Conservation (phyloP, 2,329 filamentous ascomycete species). For the Bipolaris zeicola region DNA sequence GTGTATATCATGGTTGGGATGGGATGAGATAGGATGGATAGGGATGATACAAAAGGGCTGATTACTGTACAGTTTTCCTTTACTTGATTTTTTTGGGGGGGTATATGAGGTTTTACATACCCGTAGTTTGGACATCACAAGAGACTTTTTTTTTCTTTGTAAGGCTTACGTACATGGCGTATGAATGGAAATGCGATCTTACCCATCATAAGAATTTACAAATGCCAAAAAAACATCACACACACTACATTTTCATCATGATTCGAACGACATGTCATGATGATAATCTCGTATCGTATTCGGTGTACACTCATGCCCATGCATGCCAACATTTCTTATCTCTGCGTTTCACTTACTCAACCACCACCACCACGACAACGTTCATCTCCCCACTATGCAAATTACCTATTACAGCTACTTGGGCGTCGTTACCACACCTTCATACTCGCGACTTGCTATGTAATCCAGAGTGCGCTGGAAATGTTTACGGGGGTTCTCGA, state of each 20-base stretch:
- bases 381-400: not conserved
- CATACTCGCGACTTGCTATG: conserved; percentile 88
- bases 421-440: conserved; percentile 79
- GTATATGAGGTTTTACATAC: no score
- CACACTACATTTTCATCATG: no score
- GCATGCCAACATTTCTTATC: not conserved
- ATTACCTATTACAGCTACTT: conserved; percentile 46
- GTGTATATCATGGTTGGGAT: not conserved
- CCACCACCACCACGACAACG: not conserved
- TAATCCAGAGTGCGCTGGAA: conserved; percentile 95
- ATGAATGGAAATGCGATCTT: not conserved
- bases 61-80: no score
- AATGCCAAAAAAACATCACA: not conserved
- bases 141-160: no score
- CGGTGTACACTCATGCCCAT: not conserved
- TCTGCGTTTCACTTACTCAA: not conserved
- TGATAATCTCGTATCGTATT: not conserved
- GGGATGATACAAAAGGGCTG: not conserved
- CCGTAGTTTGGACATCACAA: no score
- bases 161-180: no score
- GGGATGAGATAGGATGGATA: no score
- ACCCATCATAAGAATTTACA: not conserved
- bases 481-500: conserved; percentile 90
- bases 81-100: no score
- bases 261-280: no score